A percentile compares a stretch with the other conserved stretches of the same genome.
Conservation (phyloP, 768 basidiomycete genomes). For the Inosperma sp. region DNA sequence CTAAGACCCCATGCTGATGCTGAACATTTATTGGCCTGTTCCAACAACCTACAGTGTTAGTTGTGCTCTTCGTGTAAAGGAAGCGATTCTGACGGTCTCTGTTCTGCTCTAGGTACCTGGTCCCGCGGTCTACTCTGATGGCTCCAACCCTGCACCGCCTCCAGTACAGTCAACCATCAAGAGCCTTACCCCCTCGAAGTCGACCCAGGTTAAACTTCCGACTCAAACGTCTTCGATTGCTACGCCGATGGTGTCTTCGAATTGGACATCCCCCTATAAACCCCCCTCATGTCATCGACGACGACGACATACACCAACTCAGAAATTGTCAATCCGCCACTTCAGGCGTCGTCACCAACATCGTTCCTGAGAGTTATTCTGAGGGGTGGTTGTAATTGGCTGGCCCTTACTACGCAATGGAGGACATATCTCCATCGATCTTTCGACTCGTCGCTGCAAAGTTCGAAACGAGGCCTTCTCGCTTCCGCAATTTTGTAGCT, state of each 20-base stretch:
- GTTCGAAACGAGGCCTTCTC: too few relatives aligned
- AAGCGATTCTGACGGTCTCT: too few relatives aligned
- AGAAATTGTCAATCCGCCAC: not conserved
- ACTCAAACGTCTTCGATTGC: not conserved
- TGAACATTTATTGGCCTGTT: slow-evolving; percentile 41
- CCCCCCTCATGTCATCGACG: not conserved
- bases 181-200: not conserved
- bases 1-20: slow-evolving; percentile 37
- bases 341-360: not conserved
- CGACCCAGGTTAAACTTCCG: not conserved
- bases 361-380: too few relatives aligned
- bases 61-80: too few relatives aligned
- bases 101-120: slow-evolving; percentile 1
- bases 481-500: too few relatives aligned
- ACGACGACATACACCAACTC: not conserved
- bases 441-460: too few relatives aligned
- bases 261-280: not conserved
- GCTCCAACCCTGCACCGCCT: not conserved
- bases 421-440: too few relatives aligned
- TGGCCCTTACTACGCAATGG: too few relatives aligned
- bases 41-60: slow-evolving; percentile 31
- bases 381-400: too few relatives aligned
- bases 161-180: too few relatives aligned
- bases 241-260: not conserved
- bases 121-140: not conserved